phyloP scores from a whole-genome alignment of 768 basidiomycete genomes.

The Fistulinella prunicolor region DNA sequence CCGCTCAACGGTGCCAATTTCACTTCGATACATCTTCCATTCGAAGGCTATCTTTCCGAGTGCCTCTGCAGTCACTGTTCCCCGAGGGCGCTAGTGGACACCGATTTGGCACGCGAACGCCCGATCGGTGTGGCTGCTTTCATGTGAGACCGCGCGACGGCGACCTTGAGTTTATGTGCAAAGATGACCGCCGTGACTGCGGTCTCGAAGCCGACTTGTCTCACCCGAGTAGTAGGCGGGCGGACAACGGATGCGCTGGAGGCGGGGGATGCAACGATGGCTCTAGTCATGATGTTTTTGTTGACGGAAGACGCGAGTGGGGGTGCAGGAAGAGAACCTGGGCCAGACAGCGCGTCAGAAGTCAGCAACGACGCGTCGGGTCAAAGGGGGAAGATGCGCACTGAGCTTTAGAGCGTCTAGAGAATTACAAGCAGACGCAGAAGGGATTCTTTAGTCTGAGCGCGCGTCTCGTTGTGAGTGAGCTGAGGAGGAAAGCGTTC shows the following conservation, averaged over 20 bases:
- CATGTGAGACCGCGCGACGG: slow-evolving; percentile 10
- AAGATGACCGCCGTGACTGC: slow-evolving; percentile 23
- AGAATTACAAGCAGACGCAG: not conserved
- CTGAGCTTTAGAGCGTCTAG: no score
- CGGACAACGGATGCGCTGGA: not conserved
- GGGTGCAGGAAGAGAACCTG: not conserved
- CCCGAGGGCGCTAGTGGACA: not conserved
- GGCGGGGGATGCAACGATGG: not conserved
- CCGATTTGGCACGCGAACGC: slow-evolving; percentile 5
- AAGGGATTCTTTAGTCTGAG: not conserved
- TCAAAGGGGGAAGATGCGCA: no score
- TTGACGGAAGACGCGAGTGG: not conserved
- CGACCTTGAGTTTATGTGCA: slow-evolving; percentile 20
- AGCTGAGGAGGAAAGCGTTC: not conserved
- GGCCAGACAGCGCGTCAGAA: slow-evolving; percentile 1
- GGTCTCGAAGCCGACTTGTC: slow-evolving; percentile 22
- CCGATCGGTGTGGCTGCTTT: not conserved
- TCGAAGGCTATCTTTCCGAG: not conserved
- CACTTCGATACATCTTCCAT: not conserved
- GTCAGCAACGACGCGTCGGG: slow-evolving; percentile 4
- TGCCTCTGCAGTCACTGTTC: not conserved
- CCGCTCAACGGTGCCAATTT: not conserved
- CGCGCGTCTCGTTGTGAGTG: not conserved
- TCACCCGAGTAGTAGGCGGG: not conserved
- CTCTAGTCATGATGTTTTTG: no score